Evolutionary conservation across 2,329 filamentous ascomycete genomes (phyloP), one percentile per base, ranked within the genome.

Genomic region (Magnaporthiopsis incrustans): DNA sequence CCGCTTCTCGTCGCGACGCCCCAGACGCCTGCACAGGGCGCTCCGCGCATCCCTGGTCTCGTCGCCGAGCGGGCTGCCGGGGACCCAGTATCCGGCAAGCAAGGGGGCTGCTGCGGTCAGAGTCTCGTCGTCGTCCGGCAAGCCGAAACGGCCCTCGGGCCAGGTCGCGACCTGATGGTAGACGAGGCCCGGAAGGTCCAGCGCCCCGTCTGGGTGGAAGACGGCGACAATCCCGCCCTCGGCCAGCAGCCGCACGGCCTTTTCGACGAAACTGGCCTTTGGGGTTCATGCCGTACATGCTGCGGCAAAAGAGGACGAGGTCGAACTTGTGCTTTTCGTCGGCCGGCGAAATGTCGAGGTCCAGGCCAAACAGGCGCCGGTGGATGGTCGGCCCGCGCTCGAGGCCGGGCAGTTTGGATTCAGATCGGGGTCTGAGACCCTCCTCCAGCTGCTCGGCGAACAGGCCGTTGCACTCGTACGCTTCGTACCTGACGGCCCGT

Each of bases 301-400:
- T 86, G 70, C 88, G 85, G 67, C 84, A 88, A 72, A 88, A 85
- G 6, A 88, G 69, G n/a, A 88, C 71, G 56, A 87, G 15, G 67
- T 88, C 79, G 68, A 79, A 88, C 65, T 74, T 78, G 27, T 77
- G 33, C 33, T 35, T 70, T 35, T 73, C 68, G 1, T 62, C 32
- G 2, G 33, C 33, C 35, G 14, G 5, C 12, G 15, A 4, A 6
- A 18, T 5, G 35, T 18, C 35, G 4, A 18, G 4, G 10, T 77
- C 64, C 22, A 71, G 64, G 65, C 15, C 65, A 67, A 85, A 85
- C 11, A 75, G 72, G 7, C 64, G 57, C 68, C 60, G 74, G 68
- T 70, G 70, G 66, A 85, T 78, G 6, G 73, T 64, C 2, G 78
- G 72, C n/a, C 69, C 65, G 26, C 57, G 69, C 65, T 77, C 67